Evolutionary conservation across 345 rosid species (phyloP).

Genomic region (Gossypium rotundifolium): DNA sequence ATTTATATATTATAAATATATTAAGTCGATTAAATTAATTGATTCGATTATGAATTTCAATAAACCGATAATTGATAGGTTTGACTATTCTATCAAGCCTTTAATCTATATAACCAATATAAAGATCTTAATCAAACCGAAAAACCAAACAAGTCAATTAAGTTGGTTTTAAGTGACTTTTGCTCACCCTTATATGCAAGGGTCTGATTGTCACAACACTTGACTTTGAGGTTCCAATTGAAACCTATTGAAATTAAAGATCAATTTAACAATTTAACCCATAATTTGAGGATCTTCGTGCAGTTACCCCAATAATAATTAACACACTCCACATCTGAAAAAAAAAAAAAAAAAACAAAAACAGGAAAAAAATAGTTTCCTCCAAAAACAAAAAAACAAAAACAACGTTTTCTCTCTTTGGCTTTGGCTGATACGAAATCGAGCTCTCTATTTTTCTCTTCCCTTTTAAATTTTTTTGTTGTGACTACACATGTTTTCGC

Average conservation of each 20-base stretch:
- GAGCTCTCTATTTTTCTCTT: conserved; percentile 1
- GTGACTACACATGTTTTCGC: conserved; percentile 14
- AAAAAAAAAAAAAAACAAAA: not conserved
- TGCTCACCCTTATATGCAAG: too few relatives aligned
- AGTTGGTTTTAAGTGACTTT: too few relatives aligned
- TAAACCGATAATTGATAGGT: too few relatives aligned
- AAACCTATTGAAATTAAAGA: not conserved
- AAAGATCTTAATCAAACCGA: not conserved
- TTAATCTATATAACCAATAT: too few relatives aligned
- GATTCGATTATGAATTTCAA: too few relatives aligned
- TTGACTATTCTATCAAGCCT: too few relatives aligned
- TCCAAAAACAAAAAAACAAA: not conserved
- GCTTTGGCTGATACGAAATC: conserved; percentile 35
- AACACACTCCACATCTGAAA: too few relatives aligned
- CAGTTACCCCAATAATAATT: not conserved
- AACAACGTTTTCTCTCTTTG: conserved; percentile 11
- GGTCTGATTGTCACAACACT: not conserved
- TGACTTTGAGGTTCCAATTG: not conserved
- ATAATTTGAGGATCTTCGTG: not conserved
- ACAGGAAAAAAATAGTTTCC: not conserved
- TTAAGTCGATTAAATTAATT: too few relatives aligned
- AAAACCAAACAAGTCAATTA: not conserved
- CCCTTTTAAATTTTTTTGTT: not conserved
- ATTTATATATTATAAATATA: too few relatives aligned
- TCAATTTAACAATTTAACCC: not conserved